phyloP scores from a whole-genome alignment of 23 red algal species.

The Porphyridium purpureum region DNA sequence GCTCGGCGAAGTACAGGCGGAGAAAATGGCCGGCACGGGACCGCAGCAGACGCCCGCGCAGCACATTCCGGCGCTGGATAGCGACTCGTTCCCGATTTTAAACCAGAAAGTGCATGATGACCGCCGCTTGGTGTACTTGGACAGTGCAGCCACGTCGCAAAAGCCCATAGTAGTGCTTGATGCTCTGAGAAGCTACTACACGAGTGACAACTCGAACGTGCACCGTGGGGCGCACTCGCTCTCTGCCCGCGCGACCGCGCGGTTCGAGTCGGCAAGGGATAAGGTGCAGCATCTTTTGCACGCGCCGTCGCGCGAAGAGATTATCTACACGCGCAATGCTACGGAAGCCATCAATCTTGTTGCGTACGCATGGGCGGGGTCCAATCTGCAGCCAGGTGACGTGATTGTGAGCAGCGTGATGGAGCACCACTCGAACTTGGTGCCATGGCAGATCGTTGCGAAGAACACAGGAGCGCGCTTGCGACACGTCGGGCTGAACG shows the following conservation, averaged over 20 bases:
- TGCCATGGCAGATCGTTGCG: constrained; percentile 95
- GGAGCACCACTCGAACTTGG: constrained; percentile 98
- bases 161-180: constrained; percentile 84
- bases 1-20: too few relatives aligned
- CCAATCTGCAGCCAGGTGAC: constrained; percentile 60
- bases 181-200: constrained; percentile 66
- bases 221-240: constrained; percentile 90
- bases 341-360: constrained; percentile 96
- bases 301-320: constrained; percentile 41
- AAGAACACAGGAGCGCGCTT: constrained; percentile 41
- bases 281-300: constrained; percentile 41
- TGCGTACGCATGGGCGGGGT: constrained; percentile 58
- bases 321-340: constrained; percentile 92
- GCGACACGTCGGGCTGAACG: constrained; percentile 33
- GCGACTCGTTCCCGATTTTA: too few relatives aligned
- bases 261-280: constrained; percentile 60
- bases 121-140: constrained; percentile 94
- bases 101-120: too few relatives aligned
- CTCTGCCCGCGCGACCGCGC: constrained; percentile 76
- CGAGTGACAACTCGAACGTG: constrained; percentile 71
- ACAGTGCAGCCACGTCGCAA: constrained; percentile 96
- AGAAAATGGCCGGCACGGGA: too few relatives aligned
- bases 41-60: too few relatives aligned
- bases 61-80: too few relatives aligned
- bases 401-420: constrained; percentile 69